These are phyloP conservation scores for Botrytis porri DNA, from an alignment of 2,329 filamentous ascomycete species.

Conservation along the genomic window DNA sequence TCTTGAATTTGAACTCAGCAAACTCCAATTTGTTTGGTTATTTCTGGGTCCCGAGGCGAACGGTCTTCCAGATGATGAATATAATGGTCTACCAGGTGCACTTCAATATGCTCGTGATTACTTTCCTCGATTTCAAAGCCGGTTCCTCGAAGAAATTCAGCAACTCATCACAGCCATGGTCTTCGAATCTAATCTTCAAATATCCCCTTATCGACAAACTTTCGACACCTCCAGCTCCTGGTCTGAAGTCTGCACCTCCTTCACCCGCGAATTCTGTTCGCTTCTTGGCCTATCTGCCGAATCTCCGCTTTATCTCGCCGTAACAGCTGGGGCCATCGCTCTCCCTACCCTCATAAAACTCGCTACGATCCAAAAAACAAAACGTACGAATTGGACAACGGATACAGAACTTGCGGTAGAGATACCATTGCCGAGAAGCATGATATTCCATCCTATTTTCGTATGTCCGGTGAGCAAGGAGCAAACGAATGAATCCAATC, in stretches of 20 bases:
- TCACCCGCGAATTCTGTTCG: slow-evolving; percentile 92
- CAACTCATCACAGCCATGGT: slow-evolving; percentile 78
- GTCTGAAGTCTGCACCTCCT: slow-evolving; percentile 79
- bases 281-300: slow-evolving; percentile 85
- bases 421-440: slow-evolving; percentile 56
- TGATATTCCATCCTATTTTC: slow-evolving; percentile 91
- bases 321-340: slow-evolving; percentile 88
- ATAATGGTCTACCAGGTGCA: slow-evolving; percentile 61
- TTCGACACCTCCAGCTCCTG: slow-evolving; percentile 77
- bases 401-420: slow-evolving; percentile 84
- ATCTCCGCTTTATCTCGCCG: slow-evolving; percentile 88
- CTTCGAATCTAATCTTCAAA: slow-evolving; percentile 68
- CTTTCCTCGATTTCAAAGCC: slow-evolving; percentile 70
- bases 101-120: slow-evolving; percentile 71
- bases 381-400: slow-evolving; percentile 92
- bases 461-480: slow-evolving; percentile 97
- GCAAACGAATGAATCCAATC: slow-evolving; percentile 88
- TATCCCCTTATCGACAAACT: slow-evolving; percentile 74
- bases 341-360: slow-evolving; percentile 87
- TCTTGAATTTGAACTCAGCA: slow-evolving; percentile 90
- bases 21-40: slow-evolving; percentile 85
- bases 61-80: slow-evolving; percentile 52
- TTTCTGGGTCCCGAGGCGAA: slow-evolving; percentile 63
- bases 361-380: slow-evolving; percentile 80
- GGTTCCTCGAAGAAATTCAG: slow-evolving; percentile 77